phyloP scores from a whole-genome alignment of 768 basidiomycete species.

The Suillus sp. region DNA sequence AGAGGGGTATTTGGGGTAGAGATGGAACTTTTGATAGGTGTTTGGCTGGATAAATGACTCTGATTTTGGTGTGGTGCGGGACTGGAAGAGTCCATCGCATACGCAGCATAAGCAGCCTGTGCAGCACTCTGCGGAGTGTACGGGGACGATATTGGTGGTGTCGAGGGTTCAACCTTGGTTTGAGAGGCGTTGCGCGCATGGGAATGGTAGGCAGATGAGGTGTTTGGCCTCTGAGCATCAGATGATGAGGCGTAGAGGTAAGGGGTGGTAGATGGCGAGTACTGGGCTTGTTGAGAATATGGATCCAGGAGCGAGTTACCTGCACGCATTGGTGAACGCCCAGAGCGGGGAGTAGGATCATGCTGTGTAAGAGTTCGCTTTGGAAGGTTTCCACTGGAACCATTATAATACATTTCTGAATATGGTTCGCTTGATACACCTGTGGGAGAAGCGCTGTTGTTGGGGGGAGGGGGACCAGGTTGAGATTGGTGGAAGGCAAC shows the following conservation, averaged over 20 bases:
- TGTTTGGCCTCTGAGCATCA: constrained; percentile 43
- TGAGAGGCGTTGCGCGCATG: constrained; percentile 62
- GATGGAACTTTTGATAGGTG: constrained; percentile 52
- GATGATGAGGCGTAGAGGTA: constrained; percentile 44
- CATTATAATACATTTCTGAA: constrained; percentile 65
- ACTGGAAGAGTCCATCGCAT: constrained; percentile 66
- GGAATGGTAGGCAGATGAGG: constrained; percentile 49
- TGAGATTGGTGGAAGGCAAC: constrained; percentile 61
- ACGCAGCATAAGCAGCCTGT: constrained; percentile 48
- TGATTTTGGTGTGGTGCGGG: constrained; percentile 59
- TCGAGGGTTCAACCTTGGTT: constrained; percentile 51
- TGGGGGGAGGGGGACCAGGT: constrained; percentile 35
- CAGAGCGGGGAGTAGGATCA: constrained; percentile 50
- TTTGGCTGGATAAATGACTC: constrained; percentile 52
- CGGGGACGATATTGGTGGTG: constrained; percentile 50
- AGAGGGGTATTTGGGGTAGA: constrained; percentile 77
- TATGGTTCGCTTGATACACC: constrained; percentile 44
- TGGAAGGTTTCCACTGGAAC: constrained; percentile 46
- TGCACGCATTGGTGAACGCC: constrained; percentile 66
- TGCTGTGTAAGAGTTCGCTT: constrained; percentile 60
- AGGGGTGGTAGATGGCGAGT: constrained; percentile 55
- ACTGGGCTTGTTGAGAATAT: constrained; percentile 65
- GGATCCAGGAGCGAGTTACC: constrained; percentile 64
- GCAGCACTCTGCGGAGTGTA: constrained; percentile 56
- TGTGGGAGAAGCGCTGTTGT: constrained; percentile 39